phyloP scores from a whole-genome alignment of 225 moss, liverwort and hornwort genomes.

The Antitrichia curtipendula region DNA sequence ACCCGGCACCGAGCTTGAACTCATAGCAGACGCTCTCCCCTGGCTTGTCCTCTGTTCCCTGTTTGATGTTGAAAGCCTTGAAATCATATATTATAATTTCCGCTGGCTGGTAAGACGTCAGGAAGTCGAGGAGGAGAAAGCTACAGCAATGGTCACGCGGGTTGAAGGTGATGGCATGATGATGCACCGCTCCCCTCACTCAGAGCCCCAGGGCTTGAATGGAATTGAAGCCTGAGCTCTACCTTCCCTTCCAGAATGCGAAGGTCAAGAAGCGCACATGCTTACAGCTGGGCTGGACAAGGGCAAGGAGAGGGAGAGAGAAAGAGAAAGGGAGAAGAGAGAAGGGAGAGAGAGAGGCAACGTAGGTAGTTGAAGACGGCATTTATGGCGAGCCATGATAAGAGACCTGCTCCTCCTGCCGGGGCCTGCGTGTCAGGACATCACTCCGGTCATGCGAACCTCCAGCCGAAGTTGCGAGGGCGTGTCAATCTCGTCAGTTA shows the following conservation, averaged over 20 bases:
- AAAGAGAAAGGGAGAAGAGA: too few relatives aligned
- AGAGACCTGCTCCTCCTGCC: neutral
- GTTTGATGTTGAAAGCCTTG: neutral
- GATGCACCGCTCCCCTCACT: neutral
- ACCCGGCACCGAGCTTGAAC: neutral
- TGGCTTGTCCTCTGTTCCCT: neutral
- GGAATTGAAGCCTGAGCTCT: neutral
- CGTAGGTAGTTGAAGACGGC: constrained; percentile 3
- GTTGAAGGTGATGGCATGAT: neutral
- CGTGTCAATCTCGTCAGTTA: neutral
- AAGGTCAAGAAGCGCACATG: neutral
- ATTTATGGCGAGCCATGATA: constrained; percentile 20
- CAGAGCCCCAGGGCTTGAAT: too few relatives aligned
- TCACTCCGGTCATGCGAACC: neutral
- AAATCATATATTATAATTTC: neutral
- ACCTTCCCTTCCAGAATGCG: neutral
- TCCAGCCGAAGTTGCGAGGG: neutral
- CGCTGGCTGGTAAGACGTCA: neutral
- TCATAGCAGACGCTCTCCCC: neutral
- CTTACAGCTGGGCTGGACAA: neutral
- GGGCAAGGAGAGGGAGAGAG: neutral
- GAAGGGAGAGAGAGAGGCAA: neutral
- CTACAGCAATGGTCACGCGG: neutral
- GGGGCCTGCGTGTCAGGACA: constrained; percentile 4
- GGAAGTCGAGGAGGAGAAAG: neutral